These are phyloP conservation scores for Camellia lanceoleosa DNA, from an alignment of 148 eudicot genomes.

Conservation along the genomic window DNA sequence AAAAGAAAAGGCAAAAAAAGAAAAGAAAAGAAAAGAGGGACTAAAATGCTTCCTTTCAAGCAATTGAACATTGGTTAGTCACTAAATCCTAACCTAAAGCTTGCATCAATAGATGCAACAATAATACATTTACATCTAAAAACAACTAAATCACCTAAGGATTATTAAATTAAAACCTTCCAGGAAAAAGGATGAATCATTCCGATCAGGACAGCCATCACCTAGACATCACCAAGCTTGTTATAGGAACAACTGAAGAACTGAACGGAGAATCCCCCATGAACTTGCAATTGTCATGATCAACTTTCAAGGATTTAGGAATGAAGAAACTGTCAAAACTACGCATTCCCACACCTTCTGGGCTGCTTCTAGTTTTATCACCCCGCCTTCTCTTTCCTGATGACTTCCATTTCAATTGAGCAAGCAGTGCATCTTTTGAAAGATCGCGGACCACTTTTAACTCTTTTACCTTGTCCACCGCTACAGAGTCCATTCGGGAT, in stretches of 20 bases:
- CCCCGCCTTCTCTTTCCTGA: conserved; percentile 55
- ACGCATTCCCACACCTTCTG: conserved; percentile 14
- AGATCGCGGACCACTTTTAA: conserved; percentile 34
- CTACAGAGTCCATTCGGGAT: background rate
- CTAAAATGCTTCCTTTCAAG: background rate
- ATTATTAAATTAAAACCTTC: background rate
- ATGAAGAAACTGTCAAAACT: conserved; percentile 19
- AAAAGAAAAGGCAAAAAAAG: too few species aligned
- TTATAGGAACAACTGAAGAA: conserved; percentile 41
- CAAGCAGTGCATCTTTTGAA: conserved; percentile 48
- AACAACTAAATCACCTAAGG: conserved; percentile 7
- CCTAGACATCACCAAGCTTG: conserved; percentile 76
- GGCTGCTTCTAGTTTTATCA: conserved; percentile 15
- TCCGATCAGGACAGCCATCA: conserved; percentile 24
- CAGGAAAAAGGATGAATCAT: background rate
- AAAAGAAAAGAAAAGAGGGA: too few species aligned
- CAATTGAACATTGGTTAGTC: background rate
- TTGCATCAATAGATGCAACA: background rate
- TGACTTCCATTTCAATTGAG: conserved; percentile 59
- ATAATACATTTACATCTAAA: conserved; percentile 8
- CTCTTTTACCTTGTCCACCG: conserved; percentile 12
- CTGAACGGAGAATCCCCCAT: conserved; percentile 43
- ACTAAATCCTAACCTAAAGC: conserved; percentile 6
- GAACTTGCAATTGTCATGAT: conserved; percentile 66
- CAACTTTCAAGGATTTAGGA: conserved; percentile 36